Base-by-base conservation (phyloP, 2,329 filamentous ascomycete genomes). In the Monosporascus sp. region DNA sequence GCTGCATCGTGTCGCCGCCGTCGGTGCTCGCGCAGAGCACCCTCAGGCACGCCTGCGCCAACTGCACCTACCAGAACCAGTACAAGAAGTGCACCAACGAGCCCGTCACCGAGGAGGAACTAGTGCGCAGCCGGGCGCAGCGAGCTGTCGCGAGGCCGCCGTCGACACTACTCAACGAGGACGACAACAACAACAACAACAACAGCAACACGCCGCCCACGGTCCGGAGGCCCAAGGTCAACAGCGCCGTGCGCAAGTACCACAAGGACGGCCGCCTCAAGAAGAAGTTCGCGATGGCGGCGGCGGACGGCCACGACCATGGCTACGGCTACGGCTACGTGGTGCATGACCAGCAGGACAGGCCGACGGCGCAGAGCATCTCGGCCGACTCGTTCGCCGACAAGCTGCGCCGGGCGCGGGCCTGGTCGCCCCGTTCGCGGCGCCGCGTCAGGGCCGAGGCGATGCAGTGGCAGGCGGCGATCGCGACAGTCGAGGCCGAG, bases 61-160 rank as follows among this genome's bases (percentile, higher is more conserved):
- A 65, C 40, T 67, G 65, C 58, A 66, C 61, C 2, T 66, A 66
- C 37, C 64, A 66, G 48, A 63, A 61, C 17, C 61, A 65, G 53
- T 63, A 67, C 50, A 65, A 57, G 50, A 63, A 60, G 51, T 67
- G 64, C 53, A 63, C 62, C 20, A 66, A 66, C 38, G 59, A 59
- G 2, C 62, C 65, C 17, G 60, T 66, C 19, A 41, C 60, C 3
- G 56, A 63, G 22, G 57, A 61, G 27, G 63, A 66, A 45, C 51
- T 55, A 34, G 40, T 52, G 5, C 59, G 56, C 34, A 61, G 49
- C 19, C 57, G 59, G 24, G 50, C 59, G 19, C 43, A 50, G 14
- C 56, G 60, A 34, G 51, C 53, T 2, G 41, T 51, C 16, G 16
- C 53, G 20, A 57, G 48, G 31, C 31, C 31, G 11, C 31, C 38